These are phyloP conservation scores for Exophiala aquamarina DNA, from an alignment of 2,329 filamentous ascomycete species.

Conservation along the genomic window DNA sequence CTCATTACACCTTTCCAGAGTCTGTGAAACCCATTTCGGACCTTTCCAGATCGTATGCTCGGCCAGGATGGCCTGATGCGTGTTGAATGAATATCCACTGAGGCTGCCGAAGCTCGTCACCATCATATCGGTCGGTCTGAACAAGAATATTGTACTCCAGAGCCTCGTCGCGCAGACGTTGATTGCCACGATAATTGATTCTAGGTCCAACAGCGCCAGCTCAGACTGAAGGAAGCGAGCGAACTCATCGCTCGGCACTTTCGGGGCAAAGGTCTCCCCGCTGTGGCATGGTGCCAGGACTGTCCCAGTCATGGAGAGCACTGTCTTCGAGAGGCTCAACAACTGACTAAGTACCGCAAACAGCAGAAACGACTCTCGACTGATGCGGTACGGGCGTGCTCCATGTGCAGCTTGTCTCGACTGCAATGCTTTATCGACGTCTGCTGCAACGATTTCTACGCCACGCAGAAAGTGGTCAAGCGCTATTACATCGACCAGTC, in stretches of 20 bases:
- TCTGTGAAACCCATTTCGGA: slow-evolving; percentile 11
- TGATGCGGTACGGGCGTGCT: neutral
- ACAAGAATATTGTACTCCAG: slow-evolving; percentile 16
- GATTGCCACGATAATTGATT: slow-evolving; percentile 13
- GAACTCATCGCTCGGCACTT: slow-evolving; percentile 5
- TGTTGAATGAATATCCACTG: slow-evolving; percentile 15
- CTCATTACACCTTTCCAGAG: slow-evolving; percentile 3
- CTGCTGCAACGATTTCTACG: slow-evolving; percentile 4
- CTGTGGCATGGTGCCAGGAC: slow-evolving; percentile 7
- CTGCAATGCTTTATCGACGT: slow-evolving; percentile 1
- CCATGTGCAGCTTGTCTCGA: neutral
- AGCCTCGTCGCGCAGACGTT: slow-evolving; percentile 11
- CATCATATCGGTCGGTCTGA: slow-evolving; percentile 13
- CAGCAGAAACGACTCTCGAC: slow-evolving; percentile 11
- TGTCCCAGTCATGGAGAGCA: slow-evolving; percentile 2
- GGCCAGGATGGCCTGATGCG: slow-evolving; percentile 12
- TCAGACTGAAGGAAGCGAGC: slow-evolving; percentile 8
- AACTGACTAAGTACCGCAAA: slow-evolving; percentile 11
- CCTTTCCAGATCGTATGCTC: slow-evolving; percentile 20
- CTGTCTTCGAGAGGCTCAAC: slow-evolving; percentile 7
- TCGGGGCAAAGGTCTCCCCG: slow-evolving; percentile 3
- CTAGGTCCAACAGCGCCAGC: slow-evolving; percentile 12
- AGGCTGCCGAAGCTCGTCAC: slow-evolving; percentile 14
- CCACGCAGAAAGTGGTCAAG: slow-evolving; percentile 10
- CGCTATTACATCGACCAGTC: slow-evolving; percentile 3